These are phyloP conservation scores for Penicillium alfredii DNA, from an alignment of 495 filamentous ascomycete genomes.

Conservation along the genomic window DNA sequence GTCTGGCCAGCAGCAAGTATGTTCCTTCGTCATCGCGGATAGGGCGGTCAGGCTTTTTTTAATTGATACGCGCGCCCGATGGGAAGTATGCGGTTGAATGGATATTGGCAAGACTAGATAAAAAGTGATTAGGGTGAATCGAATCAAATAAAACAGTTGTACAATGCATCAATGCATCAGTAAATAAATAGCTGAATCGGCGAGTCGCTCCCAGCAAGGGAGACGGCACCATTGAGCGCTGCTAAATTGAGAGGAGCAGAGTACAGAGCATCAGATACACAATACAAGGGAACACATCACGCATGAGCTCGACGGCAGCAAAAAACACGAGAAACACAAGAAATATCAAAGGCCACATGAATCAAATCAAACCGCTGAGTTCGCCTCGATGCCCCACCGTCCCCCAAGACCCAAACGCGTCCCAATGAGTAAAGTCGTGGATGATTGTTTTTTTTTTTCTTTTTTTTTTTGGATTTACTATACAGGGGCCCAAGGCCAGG, in stretches of 20 bases:
- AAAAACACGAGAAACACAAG: slow-evolving; percentile 14
- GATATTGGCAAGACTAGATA: too few relatives aligned
- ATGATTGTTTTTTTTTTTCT: slow-evolving; percentile 27
- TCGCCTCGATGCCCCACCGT: slow-evolving; percentile 39
- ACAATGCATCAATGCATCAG: too few relatives aligned
- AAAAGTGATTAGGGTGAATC: too few relatives aligned
- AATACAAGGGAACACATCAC: slow-evolving; percentile 18
- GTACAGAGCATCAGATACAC: slow-evolving; percentile 9
- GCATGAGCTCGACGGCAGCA: slow-evolving; percentile 19
- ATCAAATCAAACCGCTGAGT: slow-evolving; percentile 40
- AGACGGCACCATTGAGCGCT: too few relatives aligned
- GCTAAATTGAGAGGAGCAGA: too few relatives aligned
- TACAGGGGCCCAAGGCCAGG: slow-evolving; percentile 41
- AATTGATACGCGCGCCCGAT: too few relatives aligned
- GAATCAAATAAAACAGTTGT: too few relatives aligned
- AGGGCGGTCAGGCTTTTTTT: slow-evolving; percentile 26
- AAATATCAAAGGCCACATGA: slow-evolving; percentile 22
- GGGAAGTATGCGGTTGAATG: too few relatives aligned
- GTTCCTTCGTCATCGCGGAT: slow-evolving; percentile 18
- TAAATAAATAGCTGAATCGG: too few relatives aligned
- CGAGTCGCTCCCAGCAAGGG: too few relatives aligned
- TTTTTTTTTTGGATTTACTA: slow-evolving; percentile 36
- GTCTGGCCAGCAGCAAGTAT: too few relatives aligned
- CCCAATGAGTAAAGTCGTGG: slow-evolving; percentile 34
- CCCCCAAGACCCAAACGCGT: slow-evolving; percentile 37